Percentiles rank a stretch among this genome's conserved stretches.
Conservation (phyloP, 192 early-diverging fungal genomes). For the Linnemannia exigua region DNA sequence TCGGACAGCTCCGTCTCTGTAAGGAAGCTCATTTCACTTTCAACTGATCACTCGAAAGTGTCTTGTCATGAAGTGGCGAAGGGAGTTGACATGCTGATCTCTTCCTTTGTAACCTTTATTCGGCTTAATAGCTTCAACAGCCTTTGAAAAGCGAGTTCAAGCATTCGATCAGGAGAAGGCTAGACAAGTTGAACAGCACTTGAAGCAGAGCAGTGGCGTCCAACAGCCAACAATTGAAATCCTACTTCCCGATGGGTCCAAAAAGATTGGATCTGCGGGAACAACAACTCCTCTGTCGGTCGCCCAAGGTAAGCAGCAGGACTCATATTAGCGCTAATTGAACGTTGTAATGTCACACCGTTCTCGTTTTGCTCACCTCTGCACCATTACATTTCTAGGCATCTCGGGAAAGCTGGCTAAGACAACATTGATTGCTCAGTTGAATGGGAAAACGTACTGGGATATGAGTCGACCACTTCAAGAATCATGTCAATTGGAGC, state of each 20-base stretch:
- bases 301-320: constrained; percentile 59
- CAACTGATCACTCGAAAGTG: neutral
- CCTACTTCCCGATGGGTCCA: constrained; percentile 38
- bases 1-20: constrained; percentile 23
- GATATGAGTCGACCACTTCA: constrained; percentile 69
- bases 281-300: constrained; percentile 64
- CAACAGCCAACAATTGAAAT: constrained; percentile 30
- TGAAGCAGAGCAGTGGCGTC: neutral
- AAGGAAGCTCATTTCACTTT: neutral
- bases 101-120: neutral
- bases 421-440: constrained; percentile 59
- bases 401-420: constrained; percentile 64
- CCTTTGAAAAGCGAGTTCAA: constrained; percentile 41
- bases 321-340: neutral
- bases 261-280: constrained; percentile 32
- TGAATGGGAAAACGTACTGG: constrained; percentile 63
- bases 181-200: constrained; percentile 13
- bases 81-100: constrained; percentile 1
- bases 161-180: constrained; percentile 38
- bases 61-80: neutral
- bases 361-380: neutral
- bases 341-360: neutral
- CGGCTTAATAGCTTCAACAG: constrained; percentile 22
- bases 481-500: constrained; percentile 48
- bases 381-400: constrained; percentile 23